Evolutionary conservation across 2,329 filamentous ascomycete genomes (phyloP).

Genomic region (Aspergillus sp.): DNA sequence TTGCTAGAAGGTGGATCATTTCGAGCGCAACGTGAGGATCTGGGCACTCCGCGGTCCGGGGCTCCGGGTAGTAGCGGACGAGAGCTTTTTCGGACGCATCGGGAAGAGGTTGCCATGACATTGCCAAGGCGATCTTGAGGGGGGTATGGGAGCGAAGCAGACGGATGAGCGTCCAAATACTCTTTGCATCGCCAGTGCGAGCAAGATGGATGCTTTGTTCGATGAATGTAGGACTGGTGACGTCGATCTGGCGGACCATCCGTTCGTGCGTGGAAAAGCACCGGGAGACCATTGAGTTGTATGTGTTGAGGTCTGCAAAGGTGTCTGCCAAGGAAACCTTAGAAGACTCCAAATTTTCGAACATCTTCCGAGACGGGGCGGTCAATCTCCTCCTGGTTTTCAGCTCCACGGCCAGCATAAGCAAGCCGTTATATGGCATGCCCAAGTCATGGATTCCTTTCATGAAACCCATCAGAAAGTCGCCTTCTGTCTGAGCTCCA

Average conservation of each 20-base stretch:
- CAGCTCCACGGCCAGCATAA: constrained; percentile 27
- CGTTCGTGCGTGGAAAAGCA: constrained; percentile 31
- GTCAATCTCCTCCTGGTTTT: constrained; percentile 23
- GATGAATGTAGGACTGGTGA: constrained; percentile 33
- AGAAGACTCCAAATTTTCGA: constrained; percentile 28
- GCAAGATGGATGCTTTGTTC: constrained; percentile 30
- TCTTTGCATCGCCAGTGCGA: constrained; percentile 27
- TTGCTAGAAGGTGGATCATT: constrained; percentile 47
- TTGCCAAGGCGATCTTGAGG: constrained; percentile 37
- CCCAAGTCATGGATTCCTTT: constrained; percentile 27
- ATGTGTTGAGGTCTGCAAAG: constrained; percentile 26
- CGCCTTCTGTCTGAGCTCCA: constrained; percentile 11
- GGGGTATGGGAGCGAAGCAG: constrained; percentile 37
- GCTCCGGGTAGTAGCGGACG: constrained; percentile 24
- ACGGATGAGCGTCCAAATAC: constrained; percentile 30
- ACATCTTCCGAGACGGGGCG: constrained; percentile 20
- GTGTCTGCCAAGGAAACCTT: constrained; percentile 25
- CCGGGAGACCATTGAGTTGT: constrained; percentile 23
- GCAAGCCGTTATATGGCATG: constrained; percentile 30
- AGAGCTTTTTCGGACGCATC: constrained; percentile 25
- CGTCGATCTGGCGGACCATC: constrained; percentile 31
- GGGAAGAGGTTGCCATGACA: constrained; percentile 25
- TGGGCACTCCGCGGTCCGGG: constrained; percentile 22
- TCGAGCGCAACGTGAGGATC: constrained; percentile 39
- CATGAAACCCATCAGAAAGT: constrained; percentile 28